phyloP scores from a whole-genome alignment of 148 eudicot genomes.

The Chenopodium album region DNA sequence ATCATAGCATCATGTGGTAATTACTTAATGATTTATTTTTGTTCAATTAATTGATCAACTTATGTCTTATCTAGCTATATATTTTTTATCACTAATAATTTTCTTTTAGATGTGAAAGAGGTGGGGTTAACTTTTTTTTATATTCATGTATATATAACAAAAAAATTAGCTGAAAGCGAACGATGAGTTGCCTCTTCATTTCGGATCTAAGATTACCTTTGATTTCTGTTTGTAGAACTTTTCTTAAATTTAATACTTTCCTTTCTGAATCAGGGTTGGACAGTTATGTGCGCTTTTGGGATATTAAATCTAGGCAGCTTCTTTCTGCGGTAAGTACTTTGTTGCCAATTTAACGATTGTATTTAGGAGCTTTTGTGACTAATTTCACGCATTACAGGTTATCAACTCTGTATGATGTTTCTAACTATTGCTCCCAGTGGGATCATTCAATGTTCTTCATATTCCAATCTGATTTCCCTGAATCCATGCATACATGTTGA shows the following conservation, averaged over 20 bases:
- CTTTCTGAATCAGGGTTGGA: conserved; percentile 59
- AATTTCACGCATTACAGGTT: neutral
- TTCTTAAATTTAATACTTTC: conserved; percentile 4
- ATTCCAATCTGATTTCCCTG: neutral
- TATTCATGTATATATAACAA: neutral
- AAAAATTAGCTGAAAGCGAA: neutral
- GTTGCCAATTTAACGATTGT: neutral
- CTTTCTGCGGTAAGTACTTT: conserved; percentile 76
- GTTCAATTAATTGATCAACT: neutral
- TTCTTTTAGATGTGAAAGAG: neutral
- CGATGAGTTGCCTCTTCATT: neutral
- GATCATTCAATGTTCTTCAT: neutral
- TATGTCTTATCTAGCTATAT: neutral
- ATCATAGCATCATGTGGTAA: conserved; percentile 95
- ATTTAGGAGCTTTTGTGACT: neutral
- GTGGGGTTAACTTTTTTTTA: neutral
- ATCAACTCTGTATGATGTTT: neutral
- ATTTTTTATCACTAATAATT: neutral
- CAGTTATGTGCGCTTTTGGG: conserved; percentile 94
- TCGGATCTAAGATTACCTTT: neutral
- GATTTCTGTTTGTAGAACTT: conserved; percentile 1
- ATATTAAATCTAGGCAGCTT: conserved; percentile 75
- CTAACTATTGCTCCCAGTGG: neutral
- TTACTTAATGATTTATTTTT: conserved; percentile 14
- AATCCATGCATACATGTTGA: neutral